A percentile compares a stretch with the other conserved stretches of the same genome.
Conservation (phyloP, 306 rosid genomes). For the Senna siamea region DNA sequence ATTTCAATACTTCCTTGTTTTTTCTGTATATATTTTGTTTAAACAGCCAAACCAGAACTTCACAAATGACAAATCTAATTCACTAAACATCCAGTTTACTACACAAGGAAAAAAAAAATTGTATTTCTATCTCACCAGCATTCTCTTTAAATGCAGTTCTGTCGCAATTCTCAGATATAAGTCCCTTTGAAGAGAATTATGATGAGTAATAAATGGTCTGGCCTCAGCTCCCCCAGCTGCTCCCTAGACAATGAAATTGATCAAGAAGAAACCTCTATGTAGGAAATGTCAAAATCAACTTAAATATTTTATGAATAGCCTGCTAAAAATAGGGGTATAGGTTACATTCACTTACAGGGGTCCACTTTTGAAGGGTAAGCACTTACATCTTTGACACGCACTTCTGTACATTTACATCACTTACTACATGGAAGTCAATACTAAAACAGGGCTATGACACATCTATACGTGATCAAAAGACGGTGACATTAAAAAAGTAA, state of each 20-base stretch:
- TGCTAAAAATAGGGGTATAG: constrained; percentile 3
- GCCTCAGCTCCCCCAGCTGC: constrained; percentile 99
- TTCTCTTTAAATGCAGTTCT: constrained; percentile 94
- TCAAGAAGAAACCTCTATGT: constrained; percentile 39
- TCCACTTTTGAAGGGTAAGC: neutral
- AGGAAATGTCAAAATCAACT: constrained; percentile 20
- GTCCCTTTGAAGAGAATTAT: constrained; percentile 92
- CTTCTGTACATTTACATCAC: neutral
- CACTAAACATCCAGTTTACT: neutral
- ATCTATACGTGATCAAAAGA: neutral
- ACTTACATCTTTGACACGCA: neutral
- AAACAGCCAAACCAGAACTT: constrained; percentile 11
- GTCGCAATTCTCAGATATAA: constrained; percentile 96
- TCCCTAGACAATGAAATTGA: constrained; percentile 70
- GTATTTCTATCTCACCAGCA: constrained; percentile 76
- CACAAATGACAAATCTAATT: neutral
- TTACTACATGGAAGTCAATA: neutral
- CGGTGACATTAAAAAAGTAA: neutral
- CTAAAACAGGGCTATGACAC: neutral
- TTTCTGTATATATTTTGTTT: constrained; percentile 1
- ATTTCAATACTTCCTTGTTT: constrained; percentile 21
- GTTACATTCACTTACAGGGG: neutral
- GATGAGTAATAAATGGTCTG: constrained; percentile 94
- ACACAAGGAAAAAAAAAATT: neutral
- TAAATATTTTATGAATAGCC: neutral